These are phyloP conservation scores for Globisporangium irregulare DNA, from an alignment of 352 stramenopile genomes.

Conservation along the genomic window DNA sequence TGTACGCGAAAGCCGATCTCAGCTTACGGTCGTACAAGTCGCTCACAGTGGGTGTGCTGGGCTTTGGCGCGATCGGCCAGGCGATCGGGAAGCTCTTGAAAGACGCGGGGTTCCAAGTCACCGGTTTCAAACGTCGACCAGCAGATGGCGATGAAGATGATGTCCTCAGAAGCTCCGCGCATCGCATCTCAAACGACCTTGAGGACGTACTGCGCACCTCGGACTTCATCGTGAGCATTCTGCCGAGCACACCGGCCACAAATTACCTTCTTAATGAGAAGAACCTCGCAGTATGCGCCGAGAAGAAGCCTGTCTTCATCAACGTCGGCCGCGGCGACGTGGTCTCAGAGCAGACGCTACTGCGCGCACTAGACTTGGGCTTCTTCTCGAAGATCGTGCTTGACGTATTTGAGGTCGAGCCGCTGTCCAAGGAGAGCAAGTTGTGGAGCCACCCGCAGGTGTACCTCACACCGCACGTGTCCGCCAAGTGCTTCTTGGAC, in stretches of 20 bases:
- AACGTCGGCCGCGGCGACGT: constrained; percentile 88
- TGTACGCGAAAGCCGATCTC: constrained; percentile 34
- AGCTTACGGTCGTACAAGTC: constrained; percentile 38
- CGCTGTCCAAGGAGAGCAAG: constrained; percentile 38
- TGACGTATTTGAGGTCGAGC: constrained; percentile 58
- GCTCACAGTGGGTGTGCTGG: constrained; percentile 56
- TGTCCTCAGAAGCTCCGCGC: constrained; percentile 22
- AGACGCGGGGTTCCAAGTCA: constrained; percentile 49
- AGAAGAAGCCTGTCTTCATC: constrained; percentile 71
- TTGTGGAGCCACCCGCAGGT: constrained; percentile 72
- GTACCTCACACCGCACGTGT: constrained; percentile 79
- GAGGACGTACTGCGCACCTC: constrained; percentile 41
- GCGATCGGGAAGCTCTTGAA: constrained; percentile 53
- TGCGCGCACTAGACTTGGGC: constrained; percentile 58
- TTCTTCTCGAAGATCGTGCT: constrained; percentile 63
- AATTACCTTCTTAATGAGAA: constrained; percentile 51
- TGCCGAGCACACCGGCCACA: constrained; percentile 77
- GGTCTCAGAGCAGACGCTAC: constrained; percentile 58
- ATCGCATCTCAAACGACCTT: constrained; percentile 46
- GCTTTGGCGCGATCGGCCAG: constrained; percentile 59
- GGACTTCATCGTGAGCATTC: constrained; percentile 82
- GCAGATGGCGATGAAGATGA: constrained; percentile 15
- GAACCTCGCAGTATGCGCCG: constrained; percentile 38
- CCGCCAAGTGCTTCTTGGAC: constrained; percentile 63
- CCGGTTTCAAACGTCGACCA: constrained; percentile 65